Evolutionary conservation across 2,329 filamentous ascomycete species (phyloP).

Genomic region (Scytalidium lignicola): DNA sequence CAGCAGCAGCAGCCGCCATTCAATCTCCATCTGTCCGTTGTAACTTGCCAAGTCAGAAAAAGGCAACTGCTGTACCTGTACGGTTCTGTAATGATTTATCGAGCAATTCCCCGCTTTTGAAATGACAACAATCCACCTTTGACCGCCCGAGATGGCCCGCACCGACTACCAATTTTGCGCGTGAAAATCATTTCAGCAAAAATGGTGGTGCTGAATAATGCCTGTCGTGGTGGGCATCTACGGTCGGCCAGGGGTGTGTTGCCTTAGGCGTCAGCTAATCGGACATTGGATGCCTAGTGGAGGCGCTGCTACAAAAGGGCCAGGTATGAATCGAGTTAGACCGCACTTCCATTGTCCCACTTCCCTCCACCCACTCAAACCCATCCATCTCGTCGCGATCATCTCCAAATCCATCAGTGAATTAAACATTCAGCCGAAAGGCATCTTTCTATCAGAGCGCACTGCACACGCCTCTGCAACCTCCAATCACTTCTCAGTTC

Average conservation of each 20-base stretch:
- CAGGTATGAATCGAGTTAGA: conserved; percentile 19
- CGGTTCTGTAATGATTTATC: neutral
- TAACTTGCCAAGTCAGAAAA: neutral
- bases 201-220: neutral
- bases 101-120: neutral
- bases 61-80: neutral
- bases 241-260: neutral
- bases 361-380: neutral
- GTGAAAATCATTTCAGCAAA: neutral
- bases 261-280: neutral
- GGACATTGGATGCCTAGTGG: neutral
- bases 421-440: too few species aligned
- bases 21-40: too few species aligned
- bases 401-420: too few species aligned
- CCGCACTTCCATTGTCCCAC: conserved; percentile 8
- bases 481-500: too few species aligned
- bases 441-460: too few species aligned
- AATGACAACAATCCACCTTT: neutral
- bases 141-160: neutral
- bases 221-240: neutral
- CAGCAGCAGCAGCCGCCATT: too few species aligned
- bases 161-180: neutral
- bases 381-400: neutral
- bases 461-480: too few species aligned
- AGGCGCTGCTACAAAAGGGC: conserved; percentile 3